phyloP scores from a whole-genome alignment of 1,139 yeast species.

The Eremothecium coryli region DNA sequence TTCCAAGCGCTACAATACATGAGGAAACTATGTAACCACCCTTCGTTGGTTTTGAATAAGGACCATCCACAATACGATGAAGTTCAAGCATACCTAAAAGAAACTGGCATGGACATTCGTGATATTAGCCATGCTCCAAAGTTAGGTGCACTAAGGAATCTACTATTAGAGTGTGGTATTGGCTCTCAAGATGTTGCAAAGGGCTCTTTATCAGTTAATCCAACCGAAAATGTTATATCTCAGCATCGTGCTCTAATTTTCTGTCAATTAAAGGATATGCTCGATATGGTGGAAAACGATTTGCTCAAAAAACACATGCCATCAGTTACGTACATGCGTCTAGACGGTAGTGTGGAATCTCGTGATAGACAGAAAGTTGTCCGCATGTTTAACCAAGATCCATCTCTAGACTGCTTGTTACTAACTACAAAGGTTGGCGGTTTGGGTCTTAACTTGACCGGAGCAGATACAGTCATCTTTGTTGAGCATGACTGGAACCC shows the following conservation, averaged over 20 bases:
- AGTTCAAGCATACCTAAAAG: conserved; percentile 50
- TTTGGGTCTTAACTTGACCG: conserved; percentile 89
- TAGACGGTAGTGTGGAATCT: conserved; percentile 93
- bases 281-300: conserved; percentile 91
- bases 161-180: conserved; percentile 89
- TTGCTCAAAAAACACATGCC: conserved; percentile 79
- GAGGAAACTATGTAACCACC: conserved; percentile 96
- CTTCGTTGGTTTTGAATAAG: conserved; percentile 79
- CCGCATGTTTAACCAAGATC: conserved; percentile 87
- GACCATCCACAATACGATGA: conserved; percentile 75
- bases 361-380: conserved; percentile 88
- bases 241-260: conserved; percentile 94
- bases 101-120: conserved; percentile 50
- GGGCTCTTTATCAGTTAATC: conserved; percentile 35
- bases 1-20: conserved; percentile 96
- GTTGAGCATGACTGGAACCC: conserved; percentile 99
- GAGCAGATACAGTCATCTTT: conserved; percentile 97
- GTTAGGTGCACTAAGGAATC: conserved; percentile 67
- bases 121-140: conserved; percentile 89
- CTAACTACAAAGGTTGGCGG: conserved; percentile 98
- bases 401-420: conserved; percentile 86
- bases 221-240: conserved; percentile 67
- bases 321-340: conserved; percentile 83
- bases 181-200: conserved; percentile 51
- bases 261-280: conserved; percentile 96